Conservation (phyloP, 2,329 filamentous ascomycete species). For the Penicillium fuscoglaucum region DNA sequence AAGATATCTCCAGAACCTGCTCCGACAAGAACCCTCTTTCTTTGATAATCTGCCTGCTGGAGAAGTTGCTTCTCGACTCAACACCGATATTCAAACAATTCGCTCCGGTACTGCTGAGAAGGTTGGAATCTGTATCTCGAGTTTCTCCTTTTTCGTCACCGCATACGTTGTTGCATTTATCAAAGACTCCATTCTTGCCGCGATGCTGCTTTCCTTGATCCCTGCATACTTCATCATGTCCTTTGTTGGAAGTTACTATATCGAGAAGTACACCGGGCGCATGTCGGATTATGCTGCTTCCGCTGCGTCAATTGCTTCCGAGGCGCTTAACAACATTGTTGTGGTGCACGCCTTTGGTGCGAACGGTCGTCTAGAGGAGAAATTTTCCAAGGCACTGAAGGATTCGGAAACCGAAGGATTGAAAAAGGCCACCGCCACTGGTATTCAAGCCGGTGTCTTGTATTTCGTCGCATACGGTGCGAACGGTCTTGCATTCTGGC, state of each 20-base stretch:
- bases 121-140: constrained; percentile 64
- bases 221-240: constrained; percentile 64
- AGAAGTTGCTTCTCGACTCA: constrained; percentile 64
- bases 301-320: constrained; percentile 63
- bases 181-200: constrained; percentile 62
- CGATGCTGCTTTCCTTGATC: constrained; percentile 63
- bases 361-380: constrained; percentile 58
- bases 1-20: constrained; percentile 58
- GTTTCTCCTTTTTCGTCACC: constrained; percentile 65
- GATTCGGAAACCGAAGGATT: constrained; percentile 54
- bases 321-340: constrained; percentile 60
- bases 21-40: constrained; percentile 63
- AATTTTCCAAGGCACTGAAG: constrained; percentile 57
- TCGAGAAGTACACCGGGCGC: constrained; percentile 51
- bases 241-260: constrained; percentile 56
- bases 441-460: constrained; percentile 59
- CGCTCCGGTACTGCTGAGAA: constrained; percentile 70
- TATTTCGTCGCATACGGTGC: constrained; percentile 69
- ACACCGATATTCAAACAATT: constrained; percentile 65
- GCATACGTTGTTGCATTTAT: constrained; percentile 68
- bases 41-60: constrained; percentile 64
- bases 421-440: constrained; percentile 59
- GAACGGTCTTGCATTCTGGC: constrained; percentile 68
- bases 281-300: constrained; percentile 57
- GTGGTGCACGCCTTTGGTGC: constrained; percentile 66